These are phyloP conservation scores for Leccinum truebloodii DNA, from an alignment of 768 basidiomycete species.

Conservation along the genomic window DNA sequence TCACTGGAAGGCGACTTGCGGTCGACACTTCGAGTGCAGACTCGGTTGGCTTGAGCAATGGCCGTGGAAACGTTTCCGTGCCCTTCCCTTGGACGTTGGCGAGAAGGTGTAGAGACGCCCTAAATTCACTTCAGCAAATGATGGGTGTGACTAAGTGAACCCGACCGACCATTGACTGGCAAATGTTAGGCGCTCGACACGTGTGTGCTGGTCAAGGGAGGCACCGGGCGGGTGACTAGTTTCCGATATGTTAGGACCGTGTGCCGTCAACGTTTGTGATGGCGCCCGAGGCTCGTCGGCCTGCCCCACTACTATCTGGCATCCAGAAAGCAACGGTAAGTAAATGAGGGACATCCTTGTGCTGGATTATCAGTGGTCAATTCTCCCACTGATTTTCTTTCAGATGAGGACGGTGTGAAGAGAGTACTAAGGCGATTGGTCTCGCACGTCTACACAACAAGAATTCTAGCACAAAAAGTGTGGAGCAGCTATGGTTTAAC, in stretches of 20 bases:
- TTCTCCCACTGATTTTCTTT: conserved; percentile 50
- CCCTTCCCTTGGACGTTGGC: too few relatives aligned
- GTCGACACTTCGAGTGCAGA: neutral
- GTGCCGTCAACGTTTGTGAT: conserved; percentile 58
- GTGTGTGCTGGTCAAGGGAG: conserved; percentile 39
- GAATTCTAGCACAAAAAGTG: neutral
- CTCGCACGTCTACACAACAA: neutral
- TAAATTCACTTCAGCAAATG: conserved; percentile 74
- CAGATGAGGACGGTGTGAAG: conserved; percentile 63
- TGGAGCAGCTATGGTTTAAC: conserved; percentile 21
- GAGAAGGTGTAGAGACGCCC: conserved; percentile 72
- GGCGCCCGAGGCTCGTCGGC: conserved; percentile 44
- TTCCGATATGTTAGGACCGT: conserved; percentile 71
- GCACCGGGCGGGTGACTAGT: conserved; percentile 37
- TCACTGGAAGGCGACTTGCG: neutral
- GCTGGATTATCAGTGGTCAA: neutral
- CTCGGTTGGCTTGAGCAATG: neutral
- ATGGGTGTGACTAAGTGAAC: neutral
- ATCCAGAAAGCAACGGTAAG: conserved; percentile 58
- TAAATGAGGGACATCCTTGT: conserved; percentile 37
- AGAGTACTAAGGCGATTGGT: neutral
- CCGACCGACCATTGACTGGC: neutral
- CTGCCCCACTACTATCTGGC: conserved; percentile 57
- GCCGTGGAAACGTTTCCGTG: neutral
- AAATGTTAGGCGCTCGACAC: neutral